These are phyloP conservation scores for Vigna hirtella DNA, from an alignment of 306 rosid genomes.

Conservation along the genomic window DNA sequence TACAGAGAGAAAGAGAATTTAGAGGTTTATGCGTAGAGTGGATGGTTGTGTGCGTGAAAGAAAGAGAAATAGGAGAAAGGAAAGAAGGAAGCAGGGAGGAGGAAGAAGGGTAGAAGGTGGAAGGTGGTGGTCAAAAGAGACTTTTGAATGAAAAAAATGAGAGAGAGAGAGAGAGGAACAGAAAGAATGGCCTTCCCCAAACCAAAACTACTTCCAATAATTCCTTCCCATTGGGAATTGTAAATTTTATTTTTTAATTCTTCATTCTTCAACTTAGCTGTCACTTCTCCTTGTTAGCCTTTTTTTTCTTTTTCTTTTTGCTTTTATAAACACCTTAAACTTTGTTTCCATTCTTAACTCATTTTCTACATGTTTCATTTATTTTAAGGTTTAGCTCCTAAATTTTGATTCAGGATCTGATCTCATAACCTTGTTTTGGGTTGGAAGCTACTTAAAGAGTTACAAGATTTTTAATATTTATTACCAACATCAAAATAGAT, in stretches of 20 bases:
- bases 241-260: neutral
- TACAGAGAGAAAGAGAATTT: neutral
- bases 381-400: neutral
- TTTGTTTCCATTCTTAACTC: neutral
- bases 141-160: slow-evolving; percentile 36
- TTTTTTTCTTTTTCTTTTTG: too few relatives aligned
- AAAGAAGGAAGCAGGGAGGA: slow-evolving; percentile 67
- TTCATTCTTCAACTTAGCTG: slow-evolving; percentile 3
- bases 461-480: too few relatives aligned
- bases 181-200: slow-evolving; percentile 1
- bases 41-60: slow-evolving; percentile 3
- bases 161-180: neutral
- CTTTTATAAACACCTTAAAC: neutral
- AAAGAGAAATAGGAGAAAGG: slow-evolving; percentile 39
- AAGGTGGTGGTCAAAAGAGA: slow-evolving; percentile 72
- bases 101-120: slow-evolving; percentile 78
- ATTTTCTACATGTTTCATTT: neutral
- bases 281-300: slow-evolving; percentile 5
- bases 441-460: neutral
- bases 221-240: neutral
- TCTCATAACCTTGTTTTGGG: neutral
- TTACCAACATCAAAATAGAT: neutral
- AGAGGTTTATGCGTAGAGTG: neutral
- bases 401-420: neutral
- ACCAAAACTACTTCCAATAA: slow-evolving; percentile 12